A percentile compares a stretch with the other conserved stretches of the same genome.
Conservation (phyloP, 2,329 filamentous ascomycete species). For the Chrysoporthe cubensis region DNA sequence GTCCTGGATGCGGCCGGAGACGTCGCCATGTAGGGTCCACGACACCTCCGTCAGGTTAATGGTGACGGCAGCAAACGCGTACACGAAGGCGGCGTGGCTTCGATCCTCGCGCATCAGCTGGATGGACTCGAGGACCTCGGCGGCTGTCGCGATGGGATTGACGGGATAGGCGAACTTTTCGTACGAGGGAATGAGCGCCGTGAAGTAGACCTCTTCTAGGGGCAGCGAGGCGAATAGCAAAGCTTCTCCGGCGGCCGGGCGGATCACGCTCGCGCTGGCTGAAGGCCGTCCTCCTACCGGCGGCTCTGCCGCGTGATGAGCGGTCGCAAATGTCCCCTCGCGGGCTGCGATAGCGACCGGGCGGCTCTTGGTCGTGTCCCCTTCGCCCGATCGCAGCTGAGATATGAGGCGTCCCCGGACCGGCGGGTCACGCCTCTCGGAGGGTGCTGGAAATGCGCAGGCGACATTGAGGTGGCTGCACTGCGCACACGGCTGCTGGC, state of each 20-base stretch:
- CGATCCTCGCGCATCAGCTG: slow-evolving; percentile 41
- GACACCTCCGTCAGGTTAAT: slow-evolving; percentile 42
- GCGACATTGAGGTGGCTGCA: slow-evolving; percentile 47
- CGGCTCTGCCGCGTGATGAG: background rate
- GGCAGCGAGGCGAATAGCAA: background rate
- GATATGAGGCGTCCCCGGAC: background rate
- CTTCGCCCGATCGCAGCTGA: background rate
- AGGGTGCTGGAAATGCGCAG: slow-evolving; percentile 47
- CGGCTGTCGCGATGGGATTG: slow-evolving; percentile 48
- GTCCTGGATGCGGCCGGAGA: background rate
- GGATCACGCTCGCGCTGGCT: background rate
- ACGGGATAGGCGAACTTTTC: slow-evolving; percentile 50
- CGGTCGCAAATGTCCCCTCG: background rate
- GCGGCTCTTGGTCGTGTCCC: background rate
- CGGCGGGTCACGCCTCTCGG: slow-evolving; percentile 34
- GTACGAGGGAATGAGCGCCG: slow-evolving; percentile 49
- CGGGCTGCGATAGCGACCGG: background rate
- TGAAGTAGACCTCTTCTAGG: slow-evolving; percentile 39
- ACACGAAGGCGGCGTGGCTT: slow-evolving; percentile 47
- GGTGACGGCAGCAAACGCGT: slow-evolving; percentile 49
- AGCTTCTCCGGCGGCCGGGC: background rate
- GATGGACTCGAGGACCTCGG: slow-evolving; percentile 42
- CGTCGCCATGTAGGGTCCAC: background rate
- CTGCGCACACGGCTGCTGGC: slow-evolving; percentile 47
- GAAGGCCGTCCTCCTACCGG: background rate